Percentiles rank a stretch among this genome's conserved stretches.
These are phyloP conservation scores for Aspergillus sp. DNA, from an alignment of 2,329 filamentous ascomycete species.

Conservation along the genomic window DNA sequence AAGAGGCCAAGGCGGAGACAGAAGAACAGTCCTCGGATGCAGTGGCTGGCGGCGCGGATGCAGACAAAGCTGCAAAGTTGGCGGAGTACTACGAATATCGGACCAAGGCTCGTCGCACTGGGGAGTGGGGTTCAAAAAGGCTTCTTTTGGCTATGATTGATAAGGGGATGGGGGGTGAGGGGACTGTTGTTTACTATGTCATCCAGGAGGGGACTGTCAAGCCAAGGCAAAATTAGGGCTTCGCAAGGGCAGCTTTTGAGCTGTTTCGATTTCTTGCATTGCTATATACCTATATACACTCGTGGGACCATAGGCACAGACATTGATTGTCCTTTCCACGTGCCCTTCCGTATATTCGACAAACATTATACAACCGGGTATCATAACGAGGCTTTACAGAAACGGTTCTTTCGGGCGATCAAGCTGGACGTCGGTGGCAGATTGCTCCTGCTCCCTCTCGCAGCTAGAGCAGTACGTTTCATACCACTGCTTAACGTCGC, in stretches of 20 bases:
- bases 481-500: conserved; percentile 57
- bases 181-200: conserved; percentile 65
- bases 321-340: conserved; percentile 2
- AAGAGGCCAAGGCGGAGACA: conserved; percentile 13
- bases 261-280: not conserved
- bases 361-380: conserved; percentile 29
- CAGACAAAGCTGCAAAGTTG: conserved; percentile 28
- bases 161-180: conserved; percentile 51
- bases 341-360: conserved; percentile 5
- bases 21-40: not conserved
- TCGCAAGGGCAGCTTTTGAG: not conserved
- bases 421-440: conserved; percentile 21
- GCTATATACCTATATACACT: conserved; percentile 12
- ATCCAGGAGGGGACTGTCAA: conserved; percentile 65
- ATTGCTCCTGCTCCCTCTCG: conserved; percentile 42
- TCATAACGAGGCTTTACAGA: conserved; percentile 25
- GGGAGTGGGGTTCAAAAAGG: conserved; percentile 52
- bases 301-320: not conserved
- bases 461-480: conserved; percentile 65
- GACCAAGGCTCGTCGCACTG: conserved; percentile 23
- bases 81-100: conserved; percentile 33
- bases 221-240: conserved; percentile 58
- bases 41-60: conserved; percentile 14
- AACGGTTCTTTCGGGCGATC: conserved; percentile 9
- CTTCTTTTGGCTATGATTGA: conserved; percentile 59